These are phyloP conservation scores for Litsea cubeba DNA, from an alignment of 164 flowering plant species.

Conservation along the genomic window DNA sequence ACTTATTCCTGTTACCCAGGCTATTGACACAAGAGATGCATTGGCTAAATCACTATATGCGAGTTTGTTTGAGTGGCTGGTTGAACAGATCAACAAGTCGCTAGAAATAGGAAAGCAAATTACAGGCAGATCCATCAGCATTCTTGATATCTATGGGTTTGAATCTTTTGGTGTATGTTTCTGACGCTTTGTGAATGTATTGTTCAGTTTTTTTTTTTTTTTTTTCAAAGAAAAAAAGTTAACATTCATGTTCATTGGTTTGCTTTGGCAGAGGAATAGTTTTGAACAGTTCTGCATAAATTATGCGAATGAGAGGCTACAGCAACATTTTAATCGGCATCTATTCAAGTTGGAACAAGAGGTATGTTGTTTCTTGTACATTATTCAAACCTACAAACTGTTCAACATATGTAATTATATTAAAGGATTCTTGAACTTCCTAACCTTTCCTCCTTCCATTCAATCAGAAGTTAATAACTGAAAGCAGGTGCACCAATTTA, in stretches of 20 bases:
- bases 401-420: no score
- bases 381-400: neutral
- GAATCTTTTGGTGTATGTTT: slow-evolving; percentile 84
- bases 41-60: slow-evolving; percentile 95
- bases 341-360: slow-evolving; percentile 97
- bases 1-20: slow-evolving; percentile 34
- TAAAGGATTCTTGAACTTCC: no score
- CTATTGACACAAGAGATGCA: slow-evolving; percentile 91
- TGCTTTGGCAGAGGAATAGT: slow-evolving; percentile 65
- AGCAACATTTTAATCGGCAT: slow-evolving; percentile 97
- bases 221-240: neutral
- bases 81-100: slow-evolving; percentile 90
- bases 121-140: slow-evolving; percentile 93
- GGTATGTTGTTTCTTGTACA: slow-evolving; percentile 32
- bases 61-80: slow-evolving; percentile 95
- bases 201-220: neutral
- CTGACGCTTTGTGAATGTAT: neutral
- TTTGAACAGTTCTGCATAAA: slow-evolving; percentile 99
- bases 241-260: neutral
- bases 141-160: slow-evolving; percentile 98
- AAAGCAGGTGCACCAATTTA: no score
- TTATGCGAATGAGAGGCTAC: slow-evolving; percentile 97
- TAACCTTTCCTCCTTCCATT: no score
- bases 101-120: slow-evolving; percentile 86
- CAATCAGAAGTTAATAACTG: no score